Base-by-base conservation (phyloP, 1,139 yeast genomes). In the Hyphopichia buzzinii region DNA sequence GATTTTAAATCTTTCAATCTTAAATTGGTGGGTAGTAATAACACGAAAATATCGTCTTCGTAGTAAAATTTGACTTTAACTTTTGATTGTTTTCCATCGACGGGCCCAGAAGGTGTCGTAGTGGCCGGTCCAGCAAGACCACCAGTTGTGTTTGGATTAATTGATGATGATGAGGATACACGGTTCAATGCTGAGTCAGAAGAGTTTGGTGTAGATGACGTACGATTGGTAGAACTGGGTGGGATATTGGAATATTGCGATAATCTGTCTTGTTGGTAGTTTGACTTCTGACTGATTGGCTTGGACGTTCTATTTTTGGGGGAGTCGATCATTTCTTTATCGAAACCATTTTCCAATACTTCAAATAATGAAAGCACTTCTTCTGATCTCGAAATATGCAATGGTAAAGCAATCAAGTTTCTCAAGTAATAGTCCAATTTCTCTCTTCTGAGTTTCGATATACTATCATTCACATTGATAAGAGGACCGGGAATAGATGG, bases 401-500 rank as follows among this genome's bases (percentile, higher is more conserved):
- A 62, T 0, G 97, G 97, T 52, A 92, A 71, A 30, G 77, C 72
- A 30, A 88, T 74, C 47, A 92, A 72, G 42, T 83, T 85, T 37
- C 81, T 74, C 37, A 94, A 81, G 56, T 92, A 92, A 40, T 80
- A 79, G 59, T 92, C 94, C 48, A 94, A 72, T 59, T 88, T 95
- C 26, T 81, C 86, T 47, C 92, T 74, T 51, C 98, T 76, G 56
- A 87, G 84, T 49, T 84, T 82, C 12, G 96, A 85, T 38, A 90
- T 84, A 35, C 84, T 77, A 55, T 90, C 97, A 44, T 90, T 89
- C 35, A 92, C 96, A 55, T 86, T 86, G 32, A 95, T 84, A 35
- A 92, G 74, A 2, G 98, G 99, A 1, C 98, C 98, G 0, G 98
- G 98, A 55, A 94, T 90, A 45, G 85, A 88, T 4, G 99, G 98